Base-by-base conservation (phyloP, 345 rosid genomes). In the Eutrema heterophyllum region DNA sequence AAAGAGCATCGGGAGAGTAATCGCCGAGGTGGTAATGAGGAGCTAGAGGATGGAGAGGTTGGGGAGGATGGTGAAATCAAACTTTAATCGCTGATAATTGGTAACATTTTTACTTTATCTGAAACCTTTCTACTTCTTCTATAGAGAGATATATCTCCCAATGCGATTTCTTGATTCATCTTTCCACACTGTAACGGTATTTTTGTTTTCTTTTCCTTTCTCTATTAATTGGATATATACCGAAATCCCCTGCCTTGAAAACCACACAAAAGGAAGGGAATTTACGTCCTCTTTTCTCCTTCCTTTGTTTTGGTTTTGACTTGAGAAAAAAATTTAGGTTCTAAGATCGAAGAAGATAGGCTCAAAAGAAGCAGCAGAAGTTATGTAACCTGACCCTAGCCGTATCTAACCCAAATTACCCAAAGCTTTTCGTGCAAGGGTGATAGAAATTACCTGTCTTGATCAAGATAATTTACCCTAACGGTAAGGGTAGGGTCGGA, bases 1-100 rank as follows among this genome's bases (percentile, higher is more conserved):
- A 90, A 90, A 77, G 99, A 92, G 26, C 87, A 90, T 58, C 80
- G 87, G 18, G 94, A 89, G 60, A 72, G 89, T 66, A 73, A 87
- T 40, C 92, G 92, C 16, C 80, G 91, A 81, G 81, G 77, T 84
- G 89, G 85, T 55, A 50, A 86, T 54, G 96, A 92, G 1, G 97
- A 95, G 67, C 87, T 96, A 38, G 98, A 92, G 77, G 99, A 96
- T 82, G 99, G 99, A 40, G 98, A 95, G 72, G 80, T 95, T 48
- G 98, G 98, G 12, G 94, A 87, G 68, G 98, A 90, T 50, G 96
- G 96, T 38, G 99, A 96, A 83, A 89, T 89, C 70, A 74, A 59
- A 72, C 85, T 87, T 80, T 75, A 72, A 11, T 59, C 41, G 4
- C 55, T 56, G 66, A 9, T 12, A 40, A 50, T 30, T 74, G 72